A percentile compares a stretch with the other conserved stretches of the same genome.
phyloP scores from a whole-genome alignment of 2,329 filamentous ascomycete genomes.

The Curvularia eragrostidis region DNA sequence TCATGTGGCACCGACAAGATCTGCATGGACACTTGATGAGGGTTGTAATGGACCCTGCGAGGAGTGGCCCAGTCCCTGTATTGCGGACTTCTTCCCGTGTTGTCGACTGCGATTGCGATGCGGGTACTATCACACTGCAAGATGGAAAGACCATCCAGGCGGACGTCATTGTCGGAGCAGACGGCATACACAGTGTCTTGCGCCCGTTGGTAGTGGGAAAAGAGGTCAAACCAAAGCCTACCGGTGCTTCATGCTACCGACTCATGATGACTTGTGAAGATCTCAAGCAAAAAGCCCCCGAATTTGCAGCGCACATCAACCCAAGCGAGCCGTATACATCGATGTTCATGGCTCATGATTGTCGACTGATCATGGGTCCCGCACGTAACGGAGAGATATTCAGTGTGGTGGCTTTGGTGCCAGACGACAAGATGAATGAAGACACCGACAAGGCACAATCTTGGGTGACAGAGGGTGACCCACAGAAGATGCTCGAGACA shows the following conservation, averaged over 20 bases:
- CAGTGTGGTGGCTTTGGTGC: conserved; percentile 55
- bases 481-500: conserved; percentile 49
- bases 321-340: conserved; percentile 52
- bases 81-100: conserved; percentile 54
- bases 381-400: conserved; percentile 52
- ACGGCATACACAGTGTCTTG: conserved; percentile 55
- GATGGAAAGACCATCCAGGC: conserved; percentile 53
- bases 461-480: conserved; percentile 51
- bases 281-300: conserved; percentile 28
- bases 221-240: conserved; percentile 37
- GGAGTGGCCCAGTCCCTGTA: conserved; percentile 41
- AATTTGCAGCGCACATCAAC: conserved; percentile 42
- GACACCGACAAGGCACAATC: conserved; percentile 46
- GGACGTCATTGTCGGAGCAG: conserved; percentile 61
- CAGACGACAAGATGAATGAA: conserved; percentile 53
- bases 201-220: conserved; percentile 32
- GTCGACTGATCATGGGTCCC: conserved; percentile 57
- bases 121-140: conserved; percentile 53
- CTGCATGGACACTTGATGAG: conserved; percentile 55
- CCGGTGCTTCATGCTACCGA: conserved; percentile 51
- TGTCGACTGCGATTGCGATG: conserved; percentile 50
- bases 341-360: conserved; percentile 56
- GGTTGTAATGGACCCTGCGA: conserved; percentile 46
- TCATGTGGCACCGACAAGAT: conserved; percentile 54
- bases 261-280: conserved; percentile 40